Evolutionary conservation across 768 basidiomycete species (phyloP), one percentile per base, ranked within the genome.

Genomic region (Candolleomyces eurysporus): DNA sequence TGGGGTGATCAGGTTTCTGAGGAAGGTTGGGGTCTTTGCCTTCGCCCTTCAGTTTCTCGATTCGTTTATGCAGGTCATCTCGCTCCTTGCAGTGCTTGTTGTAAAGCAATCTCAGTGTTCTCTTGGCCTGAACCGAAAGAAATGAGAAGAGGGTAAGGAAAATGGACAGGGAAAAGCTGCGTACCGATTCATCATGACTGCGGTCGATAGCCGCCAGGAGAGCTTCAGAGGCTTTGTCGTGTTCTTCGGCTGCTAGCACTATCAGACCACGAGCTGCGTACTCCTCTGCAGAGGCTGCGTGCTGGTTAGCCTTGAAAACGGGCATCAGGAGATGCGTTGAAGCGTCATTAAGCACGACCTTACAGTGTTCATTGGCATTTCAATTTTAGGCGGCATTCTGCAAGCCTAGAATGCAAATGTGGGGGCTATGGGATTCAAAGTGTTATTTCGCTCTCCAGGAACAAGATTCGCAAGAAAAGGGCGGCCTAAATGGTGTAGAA

Each of bases 241-340:
- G 89, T 64, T 92, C 89, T 63, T 90, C 87, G 26, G 84, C 80
- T 11, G 92, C 89, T 40, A 84, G 84, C 21, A 91, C 82, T 57
- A 91, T 80, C 6, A 91, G 77, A 13, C 92, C 92, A 61, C 84
- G 82, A 13, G 78, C 79, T 49, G 82, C 69, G 67, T 82, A 84
- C 61, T 92, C 90, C 55, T 93, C 91, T 40, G 91, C 91, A 67
- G 89, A 89, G 16, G 87, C 86, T 57, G 89, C 89, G 73, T 92
- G 90, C 67, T 89, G 86, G 71, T 94, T 90, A 21, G 92, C 91
- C 91, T 93, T 71, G 26, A 48, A 22, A 54, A 48, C 53, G 31
- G 52, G 59, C 59, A 59, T 58, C 48, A 62, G 59, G 43, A 49
- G 58, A 40, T 55, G 48, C 32, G 21, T 51, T 36, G 49, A 26